Percentiles rank a stretch among this genome's conserved stretches.
phyloP scores from a whole-genome alignment of 805 yeast genomes.

The Candida verbasci region DNA sequence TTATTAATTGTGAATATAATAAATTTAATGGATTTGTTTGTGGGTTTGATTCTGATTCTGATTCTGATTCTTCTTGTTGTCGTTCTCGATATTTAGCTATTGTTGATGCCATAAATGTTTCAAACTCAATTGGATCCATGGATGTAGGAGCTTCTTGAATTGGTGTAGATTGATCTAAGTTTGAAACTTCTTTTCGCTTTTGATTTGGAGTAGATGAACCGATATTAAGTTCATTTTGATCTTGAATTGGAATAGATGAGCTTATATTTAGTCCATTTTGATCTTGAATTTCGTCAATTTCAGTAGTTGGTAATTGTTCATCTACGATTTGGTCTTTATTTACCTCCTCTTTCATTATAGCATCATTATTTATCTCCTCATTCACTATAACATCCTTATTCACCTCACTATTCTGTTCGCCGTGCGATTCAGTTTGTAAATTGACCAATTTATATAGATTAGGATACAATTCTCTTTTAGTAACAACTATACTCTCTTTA shows the following conservation, averaged over 20 bases:
- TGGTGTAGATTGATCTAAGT: not conserved
- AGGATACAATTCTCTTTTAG: constrained; percentile 12
- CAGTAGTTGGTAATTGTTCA: too few species aligned
- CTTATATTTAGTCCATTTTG: too few species aligned
- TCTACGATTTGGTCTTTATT: too few species aligned
- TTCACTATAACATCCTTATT: too few species aligned
- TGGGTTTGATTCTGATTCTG: constrained; percentile 13
- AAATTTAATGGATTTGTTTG: constrained; percentile 21
- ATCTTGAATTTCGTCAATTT: too few species aligned
- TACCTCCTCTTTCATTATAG: too few species aligned
- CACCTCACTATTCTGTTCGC: not conserved
- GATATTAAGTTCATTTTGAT: not conserved
- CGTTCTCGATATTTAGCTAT: constrained; percentile 29
- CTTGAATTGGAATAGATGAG: too few species aligned
- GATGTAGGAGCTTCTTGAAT: not conserved
- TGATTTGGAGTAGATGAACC: not conserved
- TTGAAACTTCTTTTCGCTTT: not conserved
- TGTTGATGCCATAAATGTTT: constrained; percentile 26
- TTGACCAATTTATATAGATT: constrained; percentile 9
- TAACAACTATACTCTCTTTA: not conserved
- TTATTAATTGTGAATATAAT: constrained; percentile 20
- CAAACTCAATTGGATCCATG: constrained; percentile 25
- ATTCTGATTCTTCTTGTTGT: constrained; percentile 12
- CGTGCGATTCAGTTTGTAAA: not conserved
- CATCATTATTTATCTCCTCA: too few species aligned